A percentile compares a stretch with the other conserved stretches of the same genome.
Conservation (phyloP, 2,329 filamentous ascomycete species). For the Aspergillus viridinutans region DNA sequence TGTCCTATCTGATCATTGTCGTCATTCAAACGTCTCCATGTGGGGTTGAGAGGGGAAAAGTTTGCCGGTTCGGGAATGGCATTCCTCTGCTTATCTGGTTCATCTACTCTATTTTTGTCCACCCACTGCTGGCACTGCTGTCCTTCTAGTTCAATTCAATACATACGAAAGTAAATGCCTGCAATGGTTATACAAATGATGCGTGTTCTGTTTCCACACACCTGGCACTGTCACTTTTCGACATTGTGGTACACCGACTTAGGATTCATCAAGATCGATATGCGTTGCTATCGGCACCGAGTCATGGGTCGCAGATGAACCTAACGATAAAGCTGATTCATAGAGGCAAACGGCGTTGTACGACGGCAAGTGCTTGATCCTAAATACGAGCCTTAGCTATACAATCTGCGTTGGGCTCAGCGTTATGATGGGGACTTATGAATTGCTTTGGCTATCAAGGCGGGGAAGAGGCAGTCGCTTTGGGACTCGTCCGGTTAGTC, state of each 20-base stretch:
- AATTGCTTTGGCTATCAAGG: background rate
- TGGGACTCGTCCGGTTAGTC: background rate
- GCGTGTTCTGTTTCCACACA: too few species aligned
- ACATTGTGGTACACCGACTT: background rate
- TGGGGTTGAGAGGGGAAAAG: background rate
- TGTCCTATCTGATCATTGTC: too few species aligned
- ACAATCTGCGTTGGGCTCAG: background rate
- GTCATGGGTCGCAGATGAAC: background rate
- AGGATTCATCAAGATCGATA: background rate
- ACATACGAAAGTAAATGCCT: too few species aligned
- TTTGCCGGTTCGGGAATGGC: background rate
- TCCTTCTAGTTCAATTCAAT: too few species aligned
- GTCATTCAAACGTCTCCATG: background rate
- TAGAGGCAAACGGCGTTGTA: background rate
- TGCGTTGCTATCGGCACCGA: background rate
- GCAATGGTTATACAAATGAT: too few species aligned
- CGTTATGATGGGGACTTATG: background rate
- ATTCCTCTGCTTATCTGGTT: background rate
- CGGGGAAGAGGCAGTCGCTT: background rate
- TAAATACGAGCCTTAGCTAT: background rate
- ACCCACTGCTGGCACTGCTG: too few species aligned
- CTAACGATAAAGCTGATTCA: too few species aligned
- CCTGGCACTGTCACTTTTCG: background rate
- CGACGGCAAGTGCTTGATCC: background rate
- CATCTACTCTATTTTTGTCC: background rate